Evolutionary conservation across 2,329 filamentous ascomycete genomes (phyloP), one percentile per base, ranked within the genome.

Genomic region (Colletotrichum sp.): DNA sequence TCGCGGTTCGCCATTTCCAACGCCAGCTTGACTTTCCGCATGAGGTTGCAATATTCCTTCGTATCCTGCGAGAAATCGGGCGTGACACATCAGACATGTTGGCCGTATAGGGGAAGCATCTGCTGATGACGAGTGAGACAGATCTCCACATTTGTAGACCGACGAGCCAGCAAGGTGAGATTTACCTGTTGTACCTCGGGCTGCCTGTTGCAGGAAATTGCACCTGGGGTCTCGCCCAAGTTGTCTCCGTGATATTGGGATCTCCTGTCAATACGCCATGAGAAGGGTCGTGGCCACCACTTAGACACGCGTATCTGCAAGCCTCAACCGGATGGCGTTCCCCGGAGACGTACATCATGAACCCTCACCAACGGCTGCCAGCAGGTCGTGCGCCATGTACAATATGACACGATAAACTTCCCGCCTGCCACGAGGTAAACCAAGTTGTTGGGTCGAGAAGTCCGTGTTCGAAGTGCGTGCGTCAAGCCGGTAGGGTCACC

Each of bases 331-430:
- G 73, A 30, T 67, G 57, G 48, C 55, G 26, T 39, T 60, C 26
- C 69, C 39, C 48, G 34, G 5, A 9, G n/a, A 26, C 13, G 21
- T 59, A 10, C 16, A 15, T 48, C 34, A 10, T 18, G 7, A 34
- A 21, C 59, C 18, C 26, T 61, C 39, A 18, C 7, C 15, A 32
- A 9, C n/a, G 32, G 28, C 18, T 18, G 8, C 52, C 43, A 48
- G 43, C 43, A 13, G 43, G 13, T 48, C 3, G 6, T 48, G 43
- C n/a, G n/a, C 10, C n/a, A 55, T 30, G n/a, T 24, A 4, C 21
- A 64, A 30, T 43, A 21, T 39, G 28, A 13, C 64, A 73, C 9
- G 55, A 52, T 73, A 68, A 2, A 39, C 64, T 65, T 73, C 18
- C 70, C 48, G 64, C 21, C 15, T 26, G 43, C 4, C 8, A 6